phyloP scores from a whole-genome alignment of 768 basidiomycete species.

The Royoungia palumana region DNA sequence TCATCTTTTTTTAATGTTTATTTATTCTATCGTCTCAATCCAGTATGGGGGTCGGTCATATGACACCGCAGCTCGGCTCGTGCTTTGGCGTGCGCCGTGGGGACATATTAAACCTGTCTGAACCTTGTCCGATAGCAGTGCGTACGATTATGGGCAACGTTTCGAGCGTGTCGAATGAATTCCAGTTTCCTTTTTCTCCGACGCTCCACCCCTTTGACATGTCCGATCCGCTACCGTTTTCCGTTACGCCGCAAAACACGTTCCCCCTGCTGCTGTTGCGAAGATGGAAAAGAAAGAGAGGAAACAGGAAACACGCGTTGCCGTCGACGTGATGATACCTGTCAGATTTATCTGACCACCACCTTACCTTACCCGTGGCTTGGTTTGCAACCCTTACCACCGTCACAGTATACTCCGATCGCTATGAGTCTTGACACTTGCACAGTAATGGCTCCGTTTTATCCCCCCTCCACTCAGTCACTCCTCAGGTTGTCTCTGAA shows the following conservation, averaged over 20 bases:
- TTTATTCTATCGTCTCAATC: too few relatives aligned
- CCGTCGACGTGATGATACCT: conserved; percentile 12
- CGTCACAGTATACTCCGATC: too few relatives aligned
- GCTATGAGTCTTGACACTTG: neutral
- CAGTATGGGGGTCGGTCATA: too few relatives aligned
- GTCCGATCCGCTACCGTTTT: neutral
- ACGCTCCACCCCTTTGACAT: neutral
- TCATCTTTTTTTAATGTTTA: too few relatives aligned
- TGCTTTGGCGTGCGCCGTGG: too few relatives aligned
- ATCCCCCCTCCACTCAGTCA: neutral
- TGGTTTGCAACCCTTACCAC: too few relatives aligned
- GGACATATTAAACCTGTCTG: neutral
- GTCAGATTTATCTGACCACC: conserved; percentile 15
- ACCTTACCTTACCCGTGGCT: conserved; percentile 3
- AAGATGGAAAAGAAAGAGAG: neutral
- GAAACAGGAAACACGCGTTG: conserved; percentile 17
- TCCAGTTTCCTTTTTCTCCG: neutral
- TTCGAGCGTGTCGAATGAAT: conserved; percentile 9
- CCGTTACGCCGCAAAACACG: conserved; percentile 1
- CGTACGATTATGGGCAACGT: conserved; percentile 3
- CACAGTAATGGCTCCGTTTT: neutral
- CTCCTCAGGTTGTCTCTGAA: too few relatives aligned
- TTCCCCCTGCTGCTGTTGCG: neutral
- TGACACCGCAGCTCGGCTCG: too few relatives aligned
- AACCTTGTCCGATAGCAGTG: neutral